Percentiles rank a stretch among this genome's conserved stretches.
Conservation (phyloP, 1,284 basidiomycete genomes). For the Ustilago shanxiensis region DNA sequence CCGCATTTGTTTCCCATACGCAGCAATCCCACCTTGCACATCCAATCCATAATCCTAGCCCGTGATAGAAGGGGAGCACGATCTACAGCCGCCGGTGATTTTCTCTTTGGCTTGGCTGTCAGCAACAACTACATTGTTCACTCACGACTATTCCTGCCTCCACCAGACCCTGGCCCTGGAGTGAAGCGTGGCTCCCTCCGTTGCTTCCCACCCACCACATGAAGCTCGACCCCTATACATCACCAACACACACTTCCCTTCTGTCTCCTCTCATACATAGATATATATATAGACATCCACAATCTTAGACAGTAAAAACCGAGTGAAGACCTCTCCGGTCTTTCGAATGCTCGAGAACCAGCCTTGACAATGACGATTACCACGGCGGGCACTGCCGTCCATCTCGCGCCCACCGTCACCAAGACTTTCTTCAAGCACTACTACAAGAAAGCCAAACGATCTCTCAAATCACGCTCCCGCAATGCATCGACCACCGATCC, state of each 20-base stretch:
- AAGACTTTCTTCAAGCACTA: constrained; percentile 65
- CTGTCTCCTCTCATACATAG: background rate
- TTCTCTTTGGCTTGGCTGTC: background rate
- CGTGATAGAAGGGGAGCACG: background rate
- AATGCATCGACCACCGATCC: constrained; percentile 8
- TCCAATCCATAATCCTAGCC: background rate
- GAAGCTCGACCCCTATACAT: too few species aligned
- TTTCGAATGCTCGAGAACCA: background rate
- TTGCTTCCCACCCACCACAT: background rate
- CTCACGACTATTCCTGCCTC: background rate
- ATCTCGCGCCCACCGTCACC: constrained; percentile 65
- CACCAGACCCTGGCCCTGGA: background rate
- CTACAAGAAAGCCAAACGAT: constrained; percentile 55
- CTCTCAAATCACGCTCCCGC: constrained; percentile 21
- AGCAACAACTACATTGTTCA: background rate
- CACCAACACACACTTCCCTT: too few species aligned
- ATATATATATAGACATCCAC: background rate
- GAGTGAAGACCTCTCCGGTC: background rate
- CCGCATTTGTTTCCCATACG: background rate
- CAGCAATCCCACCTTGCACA: background rate
- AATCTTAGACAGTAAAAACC: background rate
- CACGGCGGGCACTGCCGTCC: constrained; percentile 54
- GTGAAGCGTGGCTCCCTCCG: background rate
- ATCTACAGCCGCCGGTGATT: constrained; percentile 10
- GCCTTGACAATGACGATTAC: constrained; percentile 58